Base-by-base conservation (phyloP, 169 alveolate species). In the Eimeria sp. region DNA sequence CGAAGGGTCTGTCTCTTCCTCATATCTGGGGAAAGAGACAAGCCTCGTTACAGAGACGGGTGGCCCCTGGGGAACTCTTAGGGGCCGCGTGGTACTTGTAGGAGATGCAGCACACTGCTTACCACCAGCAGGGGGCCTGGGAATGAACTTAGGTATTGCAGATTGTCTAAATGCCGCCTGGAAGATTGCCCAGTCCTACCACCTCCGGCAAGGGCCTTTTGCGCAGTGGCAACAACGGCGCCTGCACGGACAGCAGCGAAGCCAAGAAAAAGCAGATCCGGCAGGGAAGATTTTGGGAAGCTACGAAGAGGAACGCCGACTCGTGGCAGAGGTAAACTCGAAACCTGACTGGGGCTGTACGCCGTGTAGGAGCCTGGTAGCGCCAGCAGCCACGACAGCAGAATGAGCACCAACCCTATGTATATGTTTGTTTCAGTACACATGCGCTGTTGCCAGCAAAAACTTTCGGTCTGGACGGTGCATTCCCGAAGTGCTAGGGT, bases 111-210 rank as follows among this genome's bases (percentile, higher is more conserved):
- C 99, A 10, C 99, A 99, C 95, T 96, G 98, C 25, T 96, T 99
- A 46, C 99, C 99, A 1, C 99, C 99, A 0, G 98, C 99, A 6
- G 99, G 99, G 0, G 99, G 99, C 27, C 98, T 98, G 91, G 99
- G 99, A 33, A 97, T 99, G 99, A 99, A 99, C 77, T 91, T 99
- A 89, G 99, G 99, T 60, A 96, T 99, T 64, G 99, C 98, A 20
- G 99, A 99, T 97, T 98, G 97, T 14, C 74, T 97, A 49, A 98
- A 97, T 85, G 96, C 98, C 77, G 97, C 97, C 33, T 98, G 98
- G 98, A 97, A 97, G 90, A 76, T 98, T 54, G 96, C 97, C 16
- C 96, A 95, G 96, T 90, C 91, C 87, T 90, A 89, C 95, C 95
- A 88, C 89, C 83, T 91, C 83, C 49, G 66, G 64, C 76, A 72